Percentiles rank a stretch among this genome's conserved stretches.
Evolutionary conservation across 257 asterid genomes (phyloP).

Genomic region (Marsdenia floribunda): DNA sequence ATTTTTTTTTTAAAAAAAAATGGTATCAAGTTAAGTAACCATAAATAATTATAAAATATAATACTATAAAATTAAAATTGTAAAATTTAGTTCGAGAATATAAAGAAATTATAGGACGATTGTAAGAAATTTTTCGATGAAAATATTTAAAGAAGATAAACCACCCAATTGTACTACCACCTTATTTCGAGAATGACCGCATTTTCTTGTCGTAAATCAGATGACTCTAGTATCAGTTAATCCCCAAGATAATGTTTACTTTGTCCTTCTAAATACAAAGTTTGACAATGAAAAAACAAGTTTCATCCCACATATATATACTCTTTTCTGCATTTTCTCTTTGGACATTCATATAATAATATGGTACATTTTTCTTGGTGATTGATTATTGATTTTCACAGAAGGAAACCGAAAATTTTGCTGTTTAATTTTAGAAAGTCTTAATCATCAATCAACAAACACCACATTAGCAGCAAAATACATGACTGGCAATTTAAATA

Average conservation of each 20-base stretch:
- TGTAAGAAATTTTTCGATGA: too few species aligned
- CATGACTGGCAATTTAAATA: neutral
- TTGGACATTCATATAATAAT: too few species aligned
- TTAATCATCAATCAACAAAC: neutral
- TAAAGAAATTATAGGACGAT: too few species aligned
- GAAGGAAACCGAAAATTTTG: neutral
- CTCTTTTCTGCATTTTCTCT: too few species aligned
- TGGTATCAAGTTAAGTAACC: too few species aligned
- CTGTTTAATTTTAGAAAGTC: neutral
- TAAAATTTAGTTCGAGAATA: too few species aligned
- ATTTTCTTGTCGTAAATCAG: neutral
- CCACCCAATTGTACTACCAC: too few species aligned
- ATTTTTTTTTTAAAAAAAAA: too few species aligned
- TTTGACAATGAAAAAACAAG: neutral
- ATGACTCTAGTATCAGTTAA: neutral
- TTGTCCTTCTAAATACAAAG: neutral
- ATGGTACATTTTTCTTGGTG: neutral
- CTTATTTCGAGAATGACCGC: neutral
- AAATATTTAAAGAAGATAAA: too few species aligned
- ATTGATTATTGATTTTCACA: neutral
- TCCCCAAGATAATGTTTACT: neutral
- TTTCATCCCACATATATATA: neutral
- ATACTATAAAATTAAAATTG: too few species aligned
- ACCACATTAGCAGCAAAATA: neutral
- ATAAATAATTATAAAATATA: too few species aligned